Evolutionary conservation across 1,284 basidiomycete species (phyloP).

Genomic region (Coriolopsis trogii): DNA sequence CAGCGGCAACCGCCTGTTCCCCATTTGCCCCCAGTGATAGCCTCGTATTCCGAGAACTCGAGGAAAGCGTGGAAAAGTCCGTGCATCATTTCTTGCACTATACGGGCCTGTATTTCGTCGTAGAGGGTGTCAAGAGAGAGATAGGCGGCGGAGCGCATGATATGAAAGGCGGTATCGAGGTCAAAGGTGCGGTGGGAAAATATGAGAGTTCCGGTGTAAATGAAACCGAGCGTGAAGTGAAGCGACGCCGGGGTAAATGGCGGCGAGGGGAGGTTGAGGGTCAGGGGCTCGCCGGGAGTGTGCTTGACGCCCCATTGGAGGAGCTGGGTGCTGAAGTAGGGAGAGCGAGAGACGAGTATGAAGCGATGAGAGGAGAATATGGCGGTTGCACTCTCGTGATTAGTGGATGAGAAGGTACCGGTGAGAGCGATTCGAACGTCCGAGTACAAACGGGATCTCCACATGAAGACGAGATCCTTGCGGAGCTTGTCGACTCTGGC

Average conservation of each 20-base stretch:
- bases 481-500: conserved; percentile 84
- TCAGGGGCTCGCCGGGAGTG: conserved; percentile 50
- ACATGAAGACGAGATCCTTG: conserved; percentile 95
- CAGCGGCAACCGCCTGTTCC: conserved; percentile 81
- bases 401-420: conserved; percentile 59
- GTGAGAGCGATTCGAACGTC: conserved; percentile 84
- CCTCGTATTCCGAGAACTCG: conserved; percentile 75
- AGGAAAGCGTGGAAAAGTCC: conserved; percentile 84
- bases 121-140: conserved; percentile 78
- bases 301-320: conserved; percentile 53
- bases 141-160: conserved; percentile 85
- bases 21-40: conserved; percentile 72
- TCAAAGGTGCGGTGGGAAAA: conserved; percentile 95
- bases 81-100: conserved; percentile 87
- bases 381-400: conserved; percentile 71
- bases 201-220: conserved; percentile 92
- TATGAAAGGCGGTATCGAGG: conserved; percentile 88
- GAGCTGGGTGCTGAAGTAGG: conserved; percentile 84
- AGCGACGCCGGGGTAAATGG: conserved; percentile 95
- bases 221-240: conserved; percentile 93
- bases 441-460: conserved; percentile 90
- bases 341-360: conserved; percentile 86
- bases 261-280: conserved; percentile 81
- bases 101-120: conserved; percentile 79
- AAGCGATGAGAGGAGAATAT: conserved; percentile 93